Evolutionary conservation across 139 green algal genomes (phyloP), one percentile per base, ranked within the genome.

Genomic region (Tetradesmus obliquus): DNA sequence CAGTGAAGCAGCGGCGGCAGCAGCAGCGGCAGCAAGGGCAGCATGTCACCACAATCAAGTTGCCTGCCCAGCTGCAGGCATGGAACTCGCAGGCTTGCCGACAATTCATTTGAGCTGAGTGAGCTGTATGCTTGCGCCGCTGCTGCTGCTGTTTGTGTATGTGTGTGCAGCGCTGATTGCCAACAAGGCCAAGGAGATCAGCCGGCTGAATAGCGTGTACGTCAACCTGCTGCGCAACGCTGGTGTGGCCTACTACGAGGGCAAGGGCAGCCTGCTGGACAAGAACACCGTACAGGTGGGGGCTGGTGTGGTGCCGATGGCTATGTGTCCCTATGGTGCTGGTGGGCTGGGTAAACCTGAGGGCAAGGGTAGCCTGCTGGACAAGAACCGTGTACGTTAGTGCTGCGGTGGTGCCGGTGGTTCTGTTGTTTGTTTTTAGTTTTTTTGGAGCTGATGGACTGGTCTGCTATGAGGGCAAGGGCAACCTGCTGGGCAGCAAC

Each of bases 131-230:
- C 22, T 19, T 32, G 6, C 45, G 20, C 22, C 12, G 83, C 54
- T 88, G 55, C 55, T 79, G 83, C 13, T 72, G 24, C 80, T 85
- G 80, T 55, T 13, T 54, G 32, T 24, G 15, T n/a, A 13, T 82
- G 13, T 55, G 12, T 55, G 10, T 83, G 71, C 86, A 90, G 72
- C 62, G 17, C 66, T 85, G 76, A 82, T 91, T 90, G 81, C 58
- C 62, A 82, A 72, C 79, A 89, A 99, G 96, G 93, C 93, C 19
- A 98, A 98, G 91, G 98, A 99, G 93, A 93, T 99, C 6, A 69
- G 94, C 60, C 94, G 98, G 0, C 94, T 99, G 9, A 99, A 99
- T 91, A 92, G 90, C 45, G 96, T 98, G 22, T 99, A 99, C 92
- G 92, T 92, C 82, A 97, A 96, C 91, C 97, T 99, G 55, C 93